Evolutionary conservation across 768 basidiomycete species (phyloP), one percentile per base, ranked within the genome.

Genomic region (Suillus paluster): DNA sequence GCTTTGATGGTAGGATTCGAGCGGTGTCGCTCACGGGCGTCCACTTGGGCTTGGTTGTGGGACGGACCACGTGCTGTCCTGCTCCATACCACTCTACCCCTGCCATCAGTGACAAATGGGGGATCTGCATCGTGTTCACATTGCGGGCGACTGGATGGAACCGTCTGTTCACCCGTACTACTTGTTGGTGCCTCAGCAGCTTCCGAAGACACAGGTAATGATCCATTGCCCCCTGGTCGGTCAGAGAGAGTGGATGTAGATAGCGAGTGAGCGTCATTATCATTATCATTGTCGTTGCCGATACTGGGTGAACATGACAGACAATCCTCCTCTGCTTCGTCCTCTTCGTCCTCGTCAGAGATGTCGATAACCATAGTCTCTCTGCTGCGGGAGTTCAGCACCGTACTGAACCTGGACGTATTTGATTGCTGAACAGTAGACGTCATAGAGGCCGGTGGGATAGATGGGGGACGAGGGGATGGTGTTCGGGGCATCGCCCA

Each of bases 31-130:
- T 45, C 59, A 41, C 74, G 70, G 4, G 62, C 66, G 19, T 76
- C 75, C 4, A 39, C 52, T 14, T 41, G 56, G 30, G 7, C 66
- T 61, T 52, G 73, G 59, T 21, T 62, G 67, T 49, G 71, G 44
- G 57, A 52, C 56, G 46, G 59, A 69, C 23, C 68, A 69, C 25
- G 74, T 65, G 44, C 74, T 27, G 60, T 41, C 27, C 62, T 77
- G 56, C 74, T 76, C 75, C 77, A 78, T 53, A 88, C 83, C 23
- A 87, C 86, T 59, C 86, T 77, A 10, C 87, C 87, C 50, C 87
- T 79, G 30, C 87, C 87, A 70, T 89, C 87, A 15, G 87, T 88
- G 61, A 86, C 77, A 67, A 88, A 88, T 8, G 83, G 81, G 34
- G 85, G 84, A 33, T 81, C 78, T 19, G 66, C 45, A 17, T 78